These are phyloP conservation scores for Rhododendron griersonianum DNA, from an alignment of 148 eudicot genomes.

Conservation along the genomic window DNA sequence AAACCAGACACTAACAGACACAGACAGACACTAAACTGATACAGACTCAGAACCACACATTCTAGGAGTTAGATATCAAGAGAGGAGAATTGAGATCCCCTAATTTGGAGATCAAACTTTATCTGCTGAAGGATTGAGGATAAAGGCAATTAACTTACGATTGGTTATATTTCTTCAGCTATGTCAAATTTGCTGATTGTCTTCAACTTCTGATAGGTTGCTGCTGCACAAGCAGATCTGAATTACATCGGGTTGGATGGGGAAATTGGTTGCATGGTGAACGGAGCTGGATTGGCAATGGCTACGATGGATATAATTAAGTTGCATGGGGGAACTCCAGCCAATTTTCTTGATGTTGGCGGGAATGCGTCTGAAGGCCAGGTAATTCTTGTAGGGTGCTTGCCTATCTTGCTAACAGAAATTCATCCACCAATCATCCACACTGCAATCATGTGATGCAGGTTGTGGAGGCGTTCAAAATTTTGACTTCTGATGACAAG, in stretches of 20 bases:
- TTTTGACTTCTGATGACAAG: slow-evolving; percentile 92
- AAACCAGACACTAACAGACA: neutral
- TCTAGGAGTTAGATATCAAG: neutral
- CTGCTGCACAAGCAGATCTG: slow-evolving; percentile 91
- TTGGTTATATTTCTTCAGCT: neutral
- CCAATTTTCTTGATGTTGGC: slow-evolving; percentile 97
- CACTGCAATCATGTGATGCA: slow-evolving; percentile 6
- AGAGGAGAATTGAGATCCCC: neutral
- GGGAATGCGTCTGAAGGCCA: slow-evolving; percentile 95
- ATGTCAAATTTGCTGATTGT: neutral
- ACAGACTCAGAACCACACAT: neutral
- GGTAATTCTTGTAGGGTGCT: slow-evolving; percentile 30
- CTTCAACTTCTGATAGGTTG: slow-evolving; percentile 46
- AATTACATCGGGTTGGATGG: slow-evolving; percentile 98
- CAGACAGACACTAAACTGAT: neutral
- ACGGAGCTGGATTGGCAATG: slow-evolving; percentile 99
- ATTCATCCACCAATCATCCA: neutral
- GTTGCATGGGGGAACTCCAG: slow-evolving; percentile 95
- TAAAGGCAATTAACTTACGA: neutral
- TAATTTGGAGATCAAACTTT: neutral
- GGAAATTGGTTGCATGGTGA: slow-evolving; percentile 98
- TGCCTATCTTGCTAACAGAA: neutral
- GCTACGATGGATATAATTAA: slow-evolving; percentile 99
- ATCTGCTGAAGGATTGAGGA: neutral
- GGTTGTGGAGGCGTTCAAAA: slow-evolving; percentile 92